Conservation (phyloP, 371 early-diverging fungal genomes). For the Mucor piriformis region DNA sequence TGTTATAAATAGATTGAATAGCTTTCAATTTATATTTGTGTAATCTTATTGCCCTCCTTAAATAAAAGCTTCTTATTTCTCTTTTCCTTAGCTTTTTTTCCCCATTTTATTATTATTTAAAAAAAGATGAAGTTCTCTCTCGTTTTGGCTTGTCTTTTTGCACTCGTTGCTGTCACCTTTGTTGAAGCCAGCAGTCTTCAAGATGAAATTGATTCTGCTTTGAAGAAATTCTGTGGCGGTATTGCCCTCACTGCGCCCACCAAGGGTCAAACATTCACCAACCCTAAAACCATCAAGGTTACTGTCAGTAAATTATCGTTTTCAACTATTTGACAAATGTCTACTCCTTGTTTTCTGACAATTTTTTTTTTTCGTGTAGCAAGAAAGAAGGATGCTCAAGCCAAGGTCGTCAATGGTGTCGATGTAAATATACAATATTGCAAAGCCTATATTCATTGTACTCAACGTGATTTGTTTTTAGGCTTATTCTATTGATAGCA, state of each 20-base stretch:
- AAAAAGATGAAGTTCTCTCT: slow-evolving; percentile 37
- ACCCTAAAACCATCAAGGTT: slow-evolving; percentile 43
- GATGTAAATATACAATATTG: slow-evolving; percentile 35
- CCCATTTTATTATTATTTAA: slow-evolving; percentile 6
- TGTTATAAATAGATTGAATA: background rate
- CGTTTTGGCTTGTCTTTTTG: slow-evolving; percentile 27
- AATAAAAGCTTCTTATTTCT: background rate
- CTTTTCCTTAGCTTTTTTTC: background rate
- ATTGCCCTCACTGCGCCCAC: slow-evolving; percentile 36
- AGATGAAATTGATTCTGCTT: slow-evolving; percentile 47
- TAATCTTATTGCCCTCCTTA: background rate
- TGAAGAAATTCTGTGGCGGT: slow-evolving; percentile 54
- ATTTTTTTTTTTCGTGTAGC: slow-evolving; percentile 21
- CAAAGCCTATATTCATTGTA: background rate
- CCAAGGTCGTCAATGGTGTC: slow-evolving; percentile 48
- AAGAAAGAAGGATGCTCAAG: slow-evolving; percentile 42
- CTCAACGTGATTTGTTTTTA: slow-evolving; percentile 15
- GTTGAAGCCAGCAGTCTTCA: slow-evolving; percentile 46
- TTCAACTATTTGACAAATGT: background rate
- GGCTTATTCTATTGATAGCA: slow-evolving; percentile 42
- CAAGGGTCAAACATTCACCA: slow-evolving; percentile 36
- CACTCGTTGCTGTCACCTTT: slow-evolving; percentile 32
- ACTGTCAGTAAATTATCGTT: slow-evolving; percentile 45
- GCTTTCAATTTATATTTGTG: background rate
- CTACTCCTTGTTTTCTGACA: background rate